A percentile compares a stretch with the other conserved stretches of the same genome.
Evolutionary conservation across 768 basidiomycete genomes (phyloP).

Genomic region (Mycena chlorophos): DNA sequence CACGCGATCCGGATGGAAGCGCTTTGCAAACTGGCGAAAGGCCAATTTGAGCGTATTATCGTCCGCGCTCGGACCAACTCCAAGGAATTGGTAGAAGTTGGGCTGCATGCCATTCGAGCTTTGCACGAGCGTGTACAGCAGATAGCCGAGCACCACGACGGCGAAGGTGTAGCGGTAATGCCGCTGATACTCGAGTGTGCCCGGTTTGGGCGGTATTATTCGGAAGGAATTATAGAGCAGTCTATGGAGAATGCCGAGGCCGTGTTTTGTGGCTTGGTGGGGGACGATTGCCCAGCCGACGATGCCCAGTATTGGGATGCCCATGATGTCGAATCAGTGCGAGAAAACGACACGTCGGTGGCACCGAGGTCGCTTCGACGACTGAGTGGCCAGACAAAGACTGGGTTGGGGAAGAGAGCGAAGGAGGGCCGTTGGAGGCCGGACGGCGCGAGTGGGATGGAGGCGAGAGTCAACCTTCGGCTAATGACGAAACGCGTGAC

Average conservation of each 20-base stretch:
- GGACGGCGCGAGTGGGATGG: background rate
- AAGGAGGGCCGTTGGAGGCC: background rate
- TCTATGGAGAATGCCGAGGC: constrained; percentile 49
- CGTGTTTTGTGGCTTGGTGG: constrained; percentile 54
- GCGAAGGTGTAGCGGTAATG: constrained; percentile 68
- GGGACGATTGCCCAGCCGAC: constrained; percentile 71
- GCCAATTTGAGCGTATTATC: constrained; percentile 67
- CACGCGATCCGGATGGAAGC: constrained; percentile 75
- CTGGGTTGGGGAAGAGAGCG: background rate
- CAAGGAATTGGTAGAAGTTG: constrained; percentile 82
- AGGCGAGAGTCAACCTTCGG: constrained; percentile 3
- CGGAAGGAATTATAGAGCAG: constrained; percentile 32
- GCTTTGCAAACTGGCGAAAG: constrained; percentile 73
- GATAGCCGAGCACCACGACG: constrained; percentile 63
- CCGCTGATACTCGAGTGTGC: constrained; percentile 47
- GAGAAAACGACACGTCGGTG: background rate
- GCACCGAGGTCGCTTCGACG: background rate
- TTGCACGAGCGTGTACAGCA: constrained; percentile 62
- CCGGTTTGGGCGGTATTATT: constrained; percentile 39
- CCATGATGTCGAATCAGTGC: constrained; percentile 7
- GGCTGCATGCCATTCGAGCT: constrained; percentile 55
- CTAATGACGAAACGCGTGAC: background rate
- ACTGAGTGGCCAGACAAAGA: background rate
- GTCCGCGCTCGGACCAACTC: constrained; percentile 60
- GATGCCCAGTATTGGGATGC: constrained; percentile 37